Percentiles rank a stretch among this genome's conserved stretches.
phyloP scores from a whole-genome alignment of 306 rosid genomes.

The Corylus heterophylla region DNA sequence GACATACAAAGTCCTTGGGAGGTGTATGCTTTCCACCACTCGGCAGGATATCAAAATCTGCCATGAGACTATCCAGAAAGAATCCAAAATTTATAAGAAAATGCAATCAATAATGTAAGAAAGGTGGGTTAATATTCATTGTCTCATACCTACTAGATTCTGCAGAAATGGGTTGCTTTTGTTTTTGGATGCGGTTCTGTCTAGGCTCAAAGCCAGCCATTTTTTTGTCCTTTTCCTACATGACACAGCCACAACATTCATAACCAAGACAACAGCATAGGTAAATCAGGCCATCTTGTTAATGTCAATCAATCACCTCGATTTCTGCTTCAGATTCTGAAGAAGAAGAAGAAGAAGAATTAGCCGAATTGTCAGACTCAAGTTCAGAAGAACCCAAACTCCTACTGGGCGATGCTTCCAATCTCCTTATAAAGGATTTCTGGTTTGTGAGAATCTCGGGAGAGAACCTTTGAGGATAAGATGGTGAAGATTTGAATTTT shows the following conservation, averaged over 20 bases:
- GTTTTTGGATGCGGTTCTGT: conserved; percentile 42
- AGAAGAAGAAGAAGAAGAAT: conserved; percentile 30
- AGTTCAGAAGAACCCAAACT: conserved; percentile 39
- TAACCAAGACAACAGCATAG: conserved; percentile 40
- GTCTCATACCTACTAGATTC: conserved; percentile 54
- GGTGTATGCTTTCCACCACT: conserved; percentile 50
- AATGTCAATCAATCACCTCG: conserved; percentile 57
- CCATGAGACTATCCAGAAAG: conserved; percentile 49
- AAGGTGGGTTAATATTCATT: conserved; percentile 17
- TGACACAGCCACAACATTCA: conserved; percentile 30
- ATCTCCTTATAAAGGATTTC: conserved; percentile 29
- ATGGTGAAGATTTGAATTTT: conserved; percentile 29
- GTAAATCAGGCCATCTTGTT: conserved; percentile 46
- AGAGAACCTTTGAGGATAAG: conserved; percentile 63
- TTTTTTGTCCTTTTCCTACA: conserved; percentile 57
- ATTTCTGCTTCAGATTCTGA: conserved; percentile 62
- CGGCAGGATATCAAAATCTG: conserved; percentile 40
- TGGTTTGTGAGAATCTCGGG: conserved; percentile 36
- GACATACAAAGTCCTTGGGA: conserved; percentile 91
- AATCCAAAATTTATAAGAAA: conserved; percentile 33
- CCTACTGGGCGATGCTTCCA: conserved; percentile 34
- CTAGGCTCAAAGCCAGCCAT: conserved; percentile 48
- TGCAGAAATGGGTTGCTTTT: conserved; percentile 43
- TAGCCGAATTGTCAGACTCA: conserved; percentile 38
- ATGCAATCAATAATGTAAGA: conserved; percentile 23